Conservation (phyloP, 1,284 basidiomycete species). For the Pterula multifida region DNA sequence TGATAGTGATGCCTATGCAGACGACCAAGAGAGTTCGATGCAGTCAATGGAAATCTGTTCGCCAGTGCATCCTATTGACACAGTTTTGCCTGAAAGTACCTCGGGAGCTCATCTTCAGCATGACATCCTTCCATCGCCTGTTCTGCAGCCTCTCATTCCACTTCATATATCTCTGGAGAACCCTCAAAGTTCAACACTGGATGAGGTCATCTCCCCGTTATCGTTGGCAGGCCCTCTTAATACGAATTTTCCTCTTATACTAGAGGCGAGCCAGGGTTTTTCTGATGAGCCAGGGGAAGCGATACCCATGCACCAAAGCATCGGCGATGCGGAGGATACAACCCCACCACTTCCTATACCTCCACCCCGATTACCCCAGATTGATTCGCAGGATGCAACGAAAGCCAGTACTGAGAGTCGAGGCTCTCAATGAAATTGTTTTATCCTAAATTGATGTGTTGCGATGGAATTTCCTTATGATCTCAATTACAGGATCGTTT, state of each 20-base stretch:
- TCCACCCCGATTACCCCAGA: background rate
- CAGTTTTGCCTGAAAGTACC: no score
- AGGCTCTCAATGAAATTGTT: no score
- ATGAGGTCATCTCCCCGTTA: background rate
- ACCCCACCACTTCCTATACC: background rate
- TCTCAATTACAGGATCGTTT: no score
- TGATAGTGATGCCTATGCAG: background rate
- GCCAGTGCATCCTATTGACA: background rate
- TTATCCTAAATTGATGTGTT: no score
- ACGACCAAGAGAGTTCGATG: background rate
- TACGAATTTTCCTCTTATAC: background rate
- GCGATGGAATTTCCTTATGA: no score
- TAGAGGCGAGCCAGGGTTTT: background rate
- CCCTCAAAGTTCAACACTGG: background rate
- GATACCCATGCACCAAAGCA: background rate
- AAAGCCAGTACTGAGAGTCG: background rate
- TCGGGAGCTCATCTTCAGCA: no score
- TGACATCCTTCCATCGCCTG: no score
- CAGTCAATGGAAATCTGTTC: slow-evolving; percentile 1
- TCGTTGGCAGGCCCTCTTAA: background rate
- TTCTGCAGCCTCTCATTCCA: background rate
- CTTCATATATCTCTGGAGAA: no score
- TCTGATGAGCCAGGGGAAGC: background rate
- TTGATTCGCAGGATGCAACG: background rate
- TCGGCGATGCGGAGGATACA: background rate